Conservation (phyloP, 495 filamentous ascomycete genomes). For the Xylaria bambusicola region DNA sequence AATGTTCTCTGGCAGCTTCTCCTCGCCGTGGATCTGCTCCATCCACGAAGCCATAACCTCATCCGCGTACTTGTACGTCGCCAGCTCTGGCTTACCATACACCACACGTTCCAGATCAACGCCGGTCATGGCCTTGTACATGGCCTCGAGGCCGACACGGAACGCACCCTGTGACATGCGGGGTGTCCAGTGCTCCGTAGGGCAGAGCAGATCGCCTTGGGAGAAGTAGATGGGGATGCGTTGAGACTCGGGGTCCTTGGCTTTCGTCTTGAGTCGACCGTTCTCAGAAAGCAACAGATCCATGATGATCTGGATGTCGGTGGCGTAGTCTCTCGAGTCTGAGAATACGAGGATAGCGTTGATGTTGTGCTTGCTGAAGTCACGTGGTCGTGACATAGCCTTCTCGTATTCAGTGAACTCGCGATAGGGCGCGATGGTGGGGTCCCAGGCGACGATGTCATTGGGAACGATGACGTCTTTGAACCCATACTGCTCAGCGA, state of each 20-base stretch:
- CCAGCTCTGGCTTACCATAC: slow-evolving; percentile 78
- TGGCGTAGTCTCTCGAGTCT: slow-evolving; percentile 81
- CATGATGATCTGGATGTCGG: slow-evolving; percentile 83
- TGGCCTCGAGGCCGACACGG: slow-evolving; percentile 75
- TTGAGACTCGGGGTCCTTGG: slow-evolving; percentile 64
- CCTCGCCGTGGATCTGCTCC: slow-evolving; percentile 73
- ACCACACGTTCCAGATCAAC: slow-evolving; percentile 78
- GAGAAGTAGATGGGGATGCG: slow-evolving; percentile 78
- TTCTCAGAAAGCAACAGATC: slow-evolving; percentile 76
- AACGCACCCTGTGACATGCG: slow-evolving; percentile 76
- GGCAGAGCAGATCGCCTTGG: slow-evolving; percentile 72
- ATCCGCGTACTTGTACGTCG: slow-evolving; percentile 80
- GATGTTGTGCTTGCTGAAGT: slow-evolving; percentile 70
- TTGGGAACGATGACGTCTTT: slow-evolving; percentile 66
- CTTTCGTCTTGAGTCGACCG: slow-evolving; percentile 65
- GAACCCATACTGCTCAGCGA: slow-evolving; percentile 67
- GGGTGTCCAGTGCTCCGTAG: slow-evolving; percentile 72
- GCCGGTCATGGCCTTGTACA: slow-evolving; percentile 75
- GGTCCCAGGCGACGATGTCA: slow-evolving; percentile 65
- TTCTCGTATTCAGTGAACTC: slow-evolving; percentile 62
- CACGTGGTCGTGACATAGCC: slow-evolving; percentile 58
- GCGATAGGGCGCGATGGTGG: slow-evolving; percentile 63
- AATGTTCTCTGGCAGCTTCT: slow-evolving; percentile 67
- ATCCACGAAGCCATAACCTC: slow-evolving; percentile 75
- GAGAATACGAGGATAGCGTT: slow-evolving; percentile 82